Evolutionary conservation across 768 basidiomycete species (phyloP).

Genomic region (Lanmaoa pseudosensibilis): DNA sequence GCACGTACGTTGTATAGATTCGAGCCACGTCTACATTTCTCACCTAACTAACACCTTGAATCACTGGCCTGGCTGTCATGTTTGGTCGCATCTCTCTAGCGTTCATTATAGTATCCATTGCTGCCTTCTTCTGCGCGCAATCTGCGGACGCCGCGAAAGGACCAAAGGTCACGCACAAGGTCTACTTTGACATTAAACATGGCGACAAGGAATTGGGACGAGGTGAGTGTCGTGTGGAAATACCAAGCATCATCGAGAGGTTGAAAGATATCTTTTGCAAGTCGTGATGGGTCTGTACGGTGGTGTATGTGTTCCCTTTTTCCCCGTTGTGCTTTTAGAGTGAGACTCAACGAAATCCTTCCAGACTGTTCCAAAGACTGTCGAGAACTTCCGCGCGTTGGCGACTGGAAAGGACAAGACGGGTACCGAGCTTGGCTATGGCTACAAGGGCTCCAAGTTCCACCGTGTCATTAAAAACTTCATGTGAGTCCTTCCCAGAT

Average conservation of each 20-base stretch:
- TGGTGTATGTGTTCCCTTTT: conserved; percentile 51
- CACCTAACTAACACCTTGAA: conserved; percentile 1
- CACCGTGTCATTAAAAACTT: conserved; percentile 95
- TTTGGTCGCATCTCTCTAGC: conserved; percentile 63
- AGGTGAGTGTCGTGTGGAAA: conserved; percentile 44
- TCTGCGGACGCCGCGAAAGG: conserved; percentile 80
- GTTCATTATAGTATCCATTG: conserved; percentile 61
- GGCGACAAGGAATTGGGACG: conserved; percentile 85
- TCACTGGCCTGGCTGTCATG: conserved; percentile 33
- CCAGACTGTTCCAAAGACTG: conserved; percentile 94
- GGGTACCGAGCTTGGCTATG: conserved; percentile 67
- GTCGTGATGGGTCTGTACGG: conserved; percentile 90
- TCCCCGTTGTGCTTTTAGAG: neutral
- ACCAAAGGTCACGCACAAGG: conserved; percentile 88
- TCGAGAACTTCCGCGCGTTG: conserved; percentile 95
- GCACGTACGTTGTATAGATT: conserved; percentile 10
- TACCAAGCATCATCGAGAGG: neutral
- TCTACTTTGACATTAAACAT: conserved; percentile 94
- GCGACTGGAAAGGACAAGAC: conserved; percentile 78
- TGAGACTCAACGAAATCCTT: neutral
- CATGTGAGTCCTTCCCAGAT: conserved; percentile 53
- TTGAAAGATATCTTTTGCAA: conserved; percentile 30
- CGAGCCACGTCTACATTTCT: conserved; percentile 26
- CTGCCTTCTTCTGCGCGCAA: conserved; percentile 69
- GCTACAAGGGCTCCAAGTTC: conserved; percentile 95